Base-by-base conservation (phyloP, 805 yeast species). In the Candida vaughaniae region DNA sequence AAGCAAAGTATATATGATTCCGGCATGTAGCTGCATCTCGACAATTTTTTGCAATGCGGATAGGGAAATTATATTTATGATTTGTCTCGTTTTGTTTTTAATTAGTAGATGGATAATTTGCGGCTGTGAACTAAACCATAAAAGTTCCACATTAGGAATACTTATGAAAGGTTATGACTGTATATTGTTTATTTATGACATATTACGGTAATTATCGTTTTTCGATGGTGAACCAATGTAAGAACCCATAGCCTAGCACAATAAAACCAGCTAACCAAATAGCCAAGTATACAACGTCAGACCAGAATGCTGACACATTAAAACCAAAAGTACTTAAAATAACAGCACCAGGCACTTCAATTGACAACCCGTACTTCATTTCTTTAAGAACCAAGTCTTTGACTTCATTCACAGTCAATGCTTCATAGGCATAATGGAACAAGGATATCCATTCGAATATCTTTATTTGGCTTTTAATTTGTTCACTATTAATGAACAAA, bases 281-380 rank as follows among this genome's bases (percentile, higher is more conserved):
- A 0, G 67, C 65, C 35, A 93, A 68, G 42, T 77, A 77, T 22
- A 71, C 56, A 19, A 82, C 71, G 57, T 93, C 98, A 23, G 69
- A 67, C 60, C 77, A 61, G 36, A 85, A 75, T 2, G 90, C 93
- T 16, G 80, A 78, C 10, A 87, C 91, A 47, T 86, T 77, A 59
- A 93, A 93, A 0, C 99, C 99, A 67, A 93, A 93, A 0, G 98
- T 88, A 48, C 95, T 85, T 49, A 93, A 71, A 38, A 93, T 93
- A 1, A 95, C 95, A 2, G 99, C 98, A 8, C 99, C 99, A 0
- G 99, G 99, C 11, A 93, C 95, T 60, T 89, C 96, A 50, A 93
- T 91, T 30, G 90, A 85, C 29, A 93, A 72, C 0, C 99, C 99
- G 53, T 83, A 91, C 62, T 93, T 93, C 56, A 79, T 82, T 56